Evolutionary conservation across 1,284 basidiomycete species (phyloP), one percentile per base, ranked within the genome.

Genomic region (Sanghuangporus baumii): DNA sequence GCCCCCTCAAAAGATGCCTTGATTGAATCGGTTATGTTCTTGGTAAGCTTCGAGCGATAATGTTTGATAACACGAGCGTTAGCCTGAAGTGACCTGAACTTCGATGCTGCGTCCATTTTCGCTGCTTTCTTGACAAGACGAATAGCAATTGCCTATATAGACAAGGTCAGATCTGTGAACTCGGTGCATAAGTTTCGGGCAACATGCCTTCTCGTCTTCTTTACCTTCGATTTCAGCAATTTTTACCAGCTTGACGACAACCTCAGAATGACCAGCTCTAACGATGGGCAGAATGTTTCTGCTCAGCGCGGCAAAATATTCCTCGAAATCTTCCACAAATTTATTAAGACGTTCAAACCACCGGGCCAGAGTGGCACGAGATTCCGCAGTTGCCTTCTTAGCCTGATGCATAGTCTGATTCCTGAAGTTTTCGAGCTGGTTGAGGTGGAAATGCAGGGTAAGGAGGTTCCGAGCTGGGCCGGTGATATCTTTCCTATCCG

Each of bases 51-150:
- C 65, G 91, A 89, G 11, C 95, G 88, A 74, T 98, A 99, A 73
- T 98, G 93, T 76, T 99, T 99, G 75, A 99, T 90, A 47, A 94
- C 82, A 59, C 96, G 89, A 6, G 95, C 93, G 68, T 96, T 91
- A 52, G 95, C 96, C 74, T 94, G 91, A 81, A 94, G 86, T 9
- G 92, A 94, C 72, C 87, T 91, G 78, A 94, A 95, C 73, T 93
- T 93, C 18, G 93, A 88, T 0, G 94, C 89, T 11, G 93, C 89
- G 68, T 95, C 94, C 71, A 91, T 81, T 69, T 91, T 94, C 1
- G 91, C 91, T 1, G 91, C 90, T 71, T 95, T 96, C 75, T 96
- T 97, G 59, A 98, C 91, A 7, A 98, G 87, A 59, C 91, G 85
- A 72, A 99, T 93, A 14, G 93, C 95, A 50, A 96, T 87, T 23